Percentiles rank a stretch among this genome's conserved stretches.
phyloP scores from a whole-genome alignment of 2,329 filamentous ascomycete genomes.

The Lasiodiplodia gonubiensis region DNA sequence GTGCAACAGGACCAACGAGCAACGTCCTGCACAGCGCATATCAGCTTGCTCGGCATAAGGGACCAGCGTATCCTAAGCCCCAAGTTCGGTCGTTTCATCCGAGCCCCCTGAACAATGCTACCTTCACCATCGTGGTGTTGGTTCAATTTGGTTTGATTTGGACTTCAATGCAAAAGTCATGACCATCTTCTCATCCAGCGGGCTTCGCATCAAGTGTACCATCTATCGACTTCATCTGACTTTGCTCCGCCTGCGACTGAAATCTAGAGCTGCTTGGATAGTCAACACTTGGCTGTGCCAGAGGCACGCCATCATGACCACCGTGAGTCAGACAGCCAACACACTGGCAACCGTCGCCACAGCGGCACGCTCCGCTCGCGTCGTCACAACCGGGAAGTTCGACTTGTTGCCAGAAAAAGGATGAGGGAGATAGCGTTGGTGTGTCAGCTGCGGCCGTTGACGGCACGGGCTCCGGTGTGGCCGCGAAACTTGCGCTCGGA shows the following conservation, averaged over 20 bases:
- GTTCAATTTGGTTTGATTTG: neutral
- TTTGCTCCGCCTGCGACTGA: neutral
- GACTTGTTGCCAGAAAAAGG: constrained; percentile 46
- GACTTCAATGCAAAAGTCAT: neutral
- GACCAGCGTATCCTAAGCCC: neutral
- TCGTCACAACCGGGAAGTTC: constrained; percentile 53
- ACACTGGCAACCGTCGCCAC: constrained; percentile 58
- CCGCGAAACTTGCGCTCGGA: neutral
- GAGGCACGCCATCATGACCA: constrained; percentile 53
- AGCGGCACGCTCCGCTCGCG: constrained; percentile 57
- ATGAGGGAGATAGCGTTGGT: constrained; percentile 44
- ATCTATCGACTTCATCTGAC: constrained; percentile 15
- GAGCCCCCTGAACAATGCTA: neutral
- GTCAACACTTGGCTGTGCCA: constrained; percentile 31
- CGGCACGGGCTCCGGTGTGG: constrained; percentile 12
- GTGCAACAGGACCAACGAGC: neutral
- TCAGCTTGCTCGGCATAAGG: neutral
- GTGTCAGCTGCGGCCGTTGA: constrained; percentile 26
- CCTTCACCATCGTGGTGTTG: neutral
- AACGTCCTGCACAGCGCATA: neutral
- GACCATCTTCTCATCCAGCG: neutral
- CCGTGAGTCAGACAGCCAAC: constrained; percentile 60
- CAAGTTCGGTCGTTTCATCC: neutral
- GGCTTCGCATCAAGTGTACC: constrained; percentile 1
- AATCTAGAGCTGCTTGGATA: neutral